Evolutionary conservation across 1,284 basidiomycete genomes (phyloP).

Genomic region (Vanrija sp.): DNA sequence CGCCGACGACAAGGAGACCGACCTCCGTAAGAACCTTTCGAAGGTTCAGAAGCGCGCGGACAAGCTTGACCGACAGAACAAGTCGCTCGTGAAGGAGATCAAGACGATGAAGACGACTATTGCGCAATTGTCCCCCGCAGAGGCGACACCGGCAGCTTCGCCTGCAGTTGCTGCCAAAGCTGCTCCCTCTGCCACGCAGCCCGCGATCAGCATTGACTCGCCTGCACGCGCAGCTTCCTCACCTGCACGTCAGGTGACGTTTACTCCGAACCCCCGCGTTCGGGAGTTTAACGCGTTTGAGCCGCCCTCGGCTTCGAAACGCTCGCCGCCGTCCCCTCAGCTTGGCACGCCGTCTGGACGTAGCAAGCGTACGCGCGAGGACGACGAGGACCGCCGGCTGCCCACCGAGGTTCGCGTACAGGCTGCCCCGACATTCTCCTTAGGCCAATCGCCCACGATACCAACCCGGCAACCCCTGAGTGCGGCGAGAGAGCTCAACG

Average conservation of each 20-base stretch:
- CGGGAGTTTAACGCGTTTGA: constrained; percentile 1
- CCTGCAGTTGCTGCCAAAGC: neutral
- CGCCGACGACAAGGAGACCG: constrained; percentile 17
- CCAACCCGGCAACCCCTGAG: no score
- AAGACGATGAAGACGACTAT: constrained; percentile 7
- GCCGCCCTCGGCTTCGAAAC: neutral
- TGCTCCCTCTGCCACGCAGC: neutral
- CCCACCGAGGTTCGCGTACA: constrained; percentile 7
- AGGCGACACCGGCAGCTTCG: neutral
- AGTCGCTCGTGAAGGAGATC: constrained; percentile 3
- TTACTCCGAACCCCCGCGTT: neutral
- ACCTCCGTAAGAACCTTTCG: constrained; percentile 16
- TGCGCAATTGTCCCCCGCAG: neutral
- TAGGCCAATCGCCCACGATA: no score
- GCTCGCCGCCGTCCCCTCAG: neutral
- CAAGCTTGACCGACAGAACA: constrained; percentile 16
- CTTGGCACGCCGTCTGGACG: neutral
- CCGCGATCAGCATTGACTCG: neutral
- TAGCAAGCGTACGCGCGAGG: constrained; percentile 12
- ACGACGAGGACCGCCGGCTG: constrained; percentile 4
- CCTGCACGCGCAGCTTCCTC: neutral
- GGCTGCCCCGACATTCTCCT: neutral
- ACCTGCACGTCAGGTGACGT: neutral
- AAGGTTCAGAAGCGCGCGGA: neutral
- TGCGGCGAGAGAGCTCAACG: no score